Evolutionary conservation across 208 protist genomes (phyloP).

Genomic region (Balamuthia mandrillaris): DNA sequence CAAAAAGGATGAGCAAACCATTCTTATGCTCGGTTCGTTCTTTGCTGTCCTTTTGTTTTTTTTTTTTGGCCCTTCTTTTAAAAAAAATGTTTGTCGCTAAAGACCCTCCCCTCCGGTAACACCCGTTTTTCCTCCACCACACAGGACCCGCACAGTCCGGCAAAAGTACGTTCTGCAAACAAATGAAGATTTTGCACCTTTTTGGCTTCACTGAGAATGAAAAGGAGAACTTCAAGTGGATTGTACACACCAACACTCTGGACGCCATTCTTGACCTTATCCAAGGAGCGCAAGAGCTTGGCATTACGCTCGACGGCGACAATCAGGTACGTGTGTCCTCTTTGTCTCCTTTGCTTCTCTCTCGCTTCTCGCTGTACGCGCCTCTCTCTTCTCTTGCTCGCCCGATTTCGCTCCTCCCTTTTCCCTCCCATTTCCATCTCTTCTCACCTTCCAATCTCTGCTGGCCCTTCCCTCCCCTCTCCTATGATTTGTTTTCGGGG

Average conservation of each 20-base stretch:
- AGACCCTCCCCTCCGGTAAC: background rate
- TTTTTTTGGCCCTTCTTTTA: background rate
- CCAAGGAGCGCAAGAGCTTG: background rate
- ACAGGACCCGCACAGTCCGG: constrained; percentile 71
- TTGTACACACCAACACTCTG: constrained; percentile 61
- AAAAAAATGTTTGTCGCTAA: background rate
- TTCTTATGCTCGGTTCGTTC: constrained; percentile 1
- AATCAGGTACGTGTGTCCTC: background rate
- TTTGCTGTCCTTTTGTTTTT: background rate
- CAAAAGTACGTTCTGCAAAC: constrained; percentile 77
- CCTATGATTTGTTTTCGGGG: background rate
- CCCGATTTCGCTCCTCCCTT: too few species aligned
- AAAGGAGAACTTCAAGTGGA: constrained; percentile 60
- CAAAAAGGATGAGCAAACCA: background rate
- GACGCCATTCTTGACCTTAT: constrained; percentile 41
- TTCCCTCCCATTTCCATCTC: too few species aligned
- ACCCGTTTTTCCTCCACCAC: background rate
- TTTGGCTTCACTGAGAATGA: constrained; percentile 58
- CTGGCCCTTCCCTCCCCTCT: background rate
- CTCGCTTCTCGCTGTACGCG: background rate
- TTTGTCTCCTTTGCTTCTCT: background rate
- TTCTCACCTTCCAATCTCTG: background rate
- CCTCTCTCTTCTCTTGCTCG: background rate
- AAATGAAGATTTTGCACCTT: constrained; percentile 77
- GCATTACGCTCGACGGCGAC: background rate